Base-by-base conservation (phyloP, 495 filamentous ascomycete genomes). In the Penicillium lagena region DNA sequence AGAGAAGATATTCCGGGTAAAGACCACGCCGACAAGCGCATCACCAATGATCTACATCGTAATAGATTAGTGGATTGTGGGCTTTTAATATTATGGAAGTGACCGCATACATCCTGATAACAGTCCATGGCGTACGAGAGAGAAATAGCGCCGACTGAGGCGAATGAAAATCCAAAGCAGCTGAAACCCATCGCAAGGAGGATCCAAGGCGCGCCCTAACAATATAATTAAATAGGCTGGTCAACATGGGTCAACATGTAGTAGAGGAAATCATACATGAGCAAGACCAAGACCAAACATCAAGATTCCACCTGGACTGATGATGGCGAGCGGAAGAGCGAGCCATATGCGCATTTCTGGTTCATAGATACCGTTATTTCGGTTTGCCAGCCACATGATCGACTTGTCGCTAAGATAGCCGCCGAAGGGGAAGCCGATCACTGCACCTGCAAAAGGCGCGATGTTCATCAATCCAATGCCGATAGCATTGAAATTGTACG, bases 311-410 rank as follows among this genome's bases (percentile, higher is more conserved):
- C 40, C 49, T 2, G 59, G 55, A 3, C 52, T 47, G 2, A 61
- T 27, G 1, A 60, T 37, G 1, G 59, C 59, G 17, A 52, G 35
- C 11, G 62, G 56, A 13, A 66, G 38, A 27, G 54, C 52, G 17
- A 62, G 43, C 55, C 54, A 63, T 9, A 70, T 57, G 32, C 67
- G 62, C 52, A 66, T 63, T 43, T 73, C 70, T 1, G 67, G 56
- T 46, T 75, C 70, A 29, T 63, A 62, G 31, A 73, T 58, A 40
- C 67, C 70, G 9, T 54, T 53, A 36, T 71, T 70, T 17, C 55
- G 59, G 38, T 63, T 64, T 7, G 71, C 58, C 6, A 55, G 40
- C 43, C 49, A 55, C 9, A 71, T 37, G 30, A 66, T 60, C 10
- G 45, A 58, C 52, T 58, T 63, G 38, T 72, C 70, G 35, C 54